A percentile compares a stretch with the other conserved stretches of the same genome.
phyloP scores from a whole-genome alignment of 257 asterid species.

The Leptodermis oblonga region DNA sequence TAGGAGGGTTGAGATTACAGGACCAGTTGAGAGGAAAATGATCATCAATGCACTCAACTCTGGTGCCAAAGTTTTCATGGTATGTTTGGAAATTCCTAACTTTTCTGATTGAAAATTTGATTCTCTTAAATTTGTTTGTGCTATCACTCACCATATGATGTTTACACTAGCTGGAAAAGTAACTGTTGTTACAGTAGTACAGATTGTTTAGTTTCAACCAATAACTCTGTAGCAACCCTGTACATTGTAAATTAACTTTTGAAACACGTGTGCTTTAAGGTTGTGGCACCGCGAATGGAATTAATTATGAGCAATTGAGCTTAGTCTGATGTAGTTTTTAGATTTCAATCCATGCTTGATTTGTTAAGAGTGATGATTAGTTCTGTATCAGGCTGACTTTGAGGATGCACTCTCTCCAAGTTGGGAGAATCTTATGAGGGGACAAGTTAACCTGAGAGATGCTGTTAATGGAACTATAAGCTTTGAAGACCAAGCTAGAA shows the following conservation, averaged over 20 bases:
- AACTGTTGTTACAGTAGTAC: too few species aligned
- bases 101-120: neutral
- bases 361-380: neutral
- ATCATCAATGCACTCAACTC: constrained; percentile 94
- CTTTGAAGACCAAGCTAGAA: constrained; percentile 68
- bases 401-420: constrained; percentile 93
- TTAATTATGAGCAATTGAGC: neutral
- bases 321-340: neutral
- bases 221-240: too few species aligned
- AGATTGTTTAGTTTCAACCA: too few species aligned
- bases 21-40: constrained; percentile 97
- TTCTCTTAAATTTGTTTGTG: neutral
- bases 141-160: neutral
- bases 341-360: neutral
- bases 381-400: constrained; percentile 66
- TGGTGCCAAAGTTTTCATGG: constrained; percentile 98
- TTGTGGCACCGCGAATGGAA: too few species aligned
- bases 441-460: constrained; percentile 79
- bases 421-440: constrained; percentile 86
- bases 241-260: too few species aligned
- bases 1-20: constrained; percentile 91
- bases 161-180: neutral
- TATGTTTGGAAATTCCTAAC: constrained; percentile 17
- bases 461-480: constrained; percentile 82
- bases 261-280: too few species aligned